Conservation (phyloP, 768 basidiomycete genomes). For the Lentinus tigrinus region DNA sequence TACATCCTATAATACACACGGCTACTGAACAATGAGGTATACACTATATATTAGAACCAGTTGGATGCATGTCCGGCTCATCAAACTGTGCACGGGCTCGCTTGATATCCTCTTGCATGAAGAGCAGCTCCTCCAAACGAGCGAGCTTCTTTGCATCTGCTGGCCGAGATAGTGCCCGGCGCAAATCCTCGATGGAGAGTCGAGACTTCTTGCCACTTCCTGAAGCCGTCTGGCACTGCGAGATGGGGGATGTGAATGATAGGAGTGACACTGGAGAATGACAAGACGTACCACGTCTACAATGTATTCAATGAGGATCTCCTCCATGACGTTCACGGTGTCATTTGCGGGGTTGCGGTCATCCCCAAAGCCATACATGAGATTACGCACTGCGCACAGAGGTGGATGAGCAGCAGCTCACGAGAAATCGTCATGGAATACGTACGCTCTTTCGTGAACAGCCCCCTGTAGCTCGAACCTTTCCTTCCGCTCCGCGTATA, state of each 20-base stretch:
- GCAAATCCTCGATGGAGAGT: conserved; percentile 84
- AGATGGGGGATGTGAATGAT: background rate
- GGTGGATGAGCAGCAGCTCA: conserved; percentile 5
- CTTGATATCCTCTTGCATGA: conserved; percentile 94
- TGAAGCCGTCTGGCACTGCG: conserved; percentile 56
- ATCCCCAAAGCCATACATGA: conserved; percentile 95
- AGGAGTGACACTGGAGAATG: background rate
- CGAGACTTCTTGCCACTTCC: conserved; percentile 67
- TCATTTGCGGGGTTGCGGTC: conserved; percentile 86
- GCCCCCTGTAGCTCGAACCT: conserved; percentile 67
- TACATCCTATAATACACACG: conserved; percentile 2
- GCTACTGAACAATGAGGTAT: background rate
- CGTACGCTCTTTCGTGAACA: conserved; percentile 82
- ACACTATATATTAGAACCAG: conserved; percentile 33
- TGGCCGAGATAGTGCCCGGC: conserved; percentile 74
- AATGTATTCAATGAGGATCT: conserved; percentile 88
- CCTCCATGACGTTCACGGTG: conserved; percentile 90
- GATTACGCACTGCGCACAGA: conserved; percentile 57
- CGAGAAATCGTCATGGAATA: conserved; percentile 2
- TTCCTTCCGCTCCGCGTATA: conserved; percentile 52
- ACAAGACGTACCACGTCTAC: conserved; percentile 73
- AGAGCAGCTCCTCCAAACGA: conserved; percentile 86
- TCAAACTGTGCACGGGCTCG: conserved; percentile 81
- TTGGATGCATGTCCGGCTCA: conserved; percentile 46
- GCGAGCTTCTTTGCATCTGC: conserved; percentile 93